A percentile compares a stretch with the other conserved stretches of the same genome.
Evolutionary conservation across 2,329 filamentous ascomycete genomes (phyloP).

Genomic region (Pseudocercospora crystallina): DNA sequence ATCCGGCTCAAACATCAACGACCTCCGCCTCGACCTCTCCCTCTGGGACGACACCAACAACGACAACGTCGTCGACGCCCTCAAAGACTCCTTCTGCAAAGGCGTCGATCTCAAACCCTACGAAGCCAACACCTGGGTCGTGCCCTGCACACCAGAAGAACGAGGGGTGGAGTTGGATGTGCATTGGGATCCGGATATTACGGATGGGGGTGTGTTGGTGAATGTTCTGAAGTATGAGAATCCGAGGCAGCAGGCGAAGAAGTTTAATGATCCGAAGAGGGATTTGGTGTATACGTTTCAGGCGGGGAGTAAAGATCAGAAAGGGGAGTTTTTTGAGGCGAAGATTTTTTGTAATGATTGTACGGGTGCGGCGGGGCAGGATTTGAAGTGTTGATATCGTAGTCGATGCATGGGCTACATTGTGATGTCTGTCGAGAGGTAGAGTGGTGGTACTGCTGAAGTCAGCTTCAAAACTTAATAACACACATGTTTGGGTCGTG

Average conservation of each 20-base stretch:
- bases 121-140: conserved; percentile 13
- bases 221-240: conserved; percentile 17
- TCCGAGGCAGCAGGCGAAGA: conserved; percentile 5
- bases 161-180: conserved; percentile 16
- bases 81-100: conserved; percentile 16
- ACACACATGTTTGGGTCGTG: too few relatives aligned
- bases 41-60: conserved; percentile 20
- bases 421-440: too few relatives aligned
- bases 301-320: conserved; percentile 5
- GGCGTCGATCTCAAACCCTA: conserved; percentile 15
- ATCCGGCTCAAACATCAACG: background rate
- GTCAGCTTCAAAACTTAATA: too few relatives aligned
- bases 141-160: conserved; percentile 10
- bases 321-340: conserved; percentile 14
- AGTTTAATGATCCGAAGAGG: conserved; percentile 6
- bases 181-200: conserved; percentile 14
- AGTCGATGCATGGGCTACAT: too few relatives aligned
- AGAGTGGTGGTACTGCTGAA: too few relatives aligned
- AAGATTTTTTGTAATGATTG: conserved; percentile 15
- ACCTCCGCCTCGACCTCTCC: conserved; percentile 11
- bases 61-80: conserved; percentile 12
- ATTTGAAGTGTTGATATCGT: conserved; percentile 14
- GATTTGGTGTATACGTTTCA: conserved; percentile 16
- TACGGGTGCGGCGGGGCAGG: conserved; percentile 4
- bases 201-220: conserved; percentile 7